Evolutionary conservation across 2,329 filamentous ascomycete species (phyloP), one percentile per base, ranked within the genome.

Genomic region (Apiospora phragmitis): DNA sequence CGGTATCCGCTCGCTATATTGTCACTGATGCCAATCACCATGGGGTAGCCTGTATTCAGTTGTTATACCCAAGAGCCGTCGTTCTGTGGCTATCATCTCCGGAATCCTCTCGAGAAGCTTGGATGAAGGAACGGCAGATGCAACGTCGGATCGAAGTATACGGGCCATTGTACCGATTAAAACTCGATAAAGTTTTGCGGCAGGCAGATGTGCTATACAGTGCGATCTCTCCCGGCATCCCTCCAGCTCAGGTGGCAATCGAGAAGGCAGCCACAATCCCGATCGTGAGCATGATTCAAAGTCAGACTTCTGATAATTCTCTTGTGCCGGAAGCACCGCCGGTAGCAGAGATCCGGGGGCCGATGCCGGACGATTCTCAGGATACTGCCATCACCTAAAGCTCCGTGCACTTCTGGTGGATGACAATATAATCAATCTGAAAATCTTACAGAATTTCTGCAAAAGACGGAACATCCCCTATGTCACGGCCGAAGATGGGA

Each of bases 391-490:
- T 24, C 32, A 38, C 18, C 21, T 62, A 12, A n/a, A 35, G 26
- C 67, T 67, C 14, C 65, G 59, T 41, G 70, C 70, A 21, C 67
- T 71, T 35, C 55, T 71, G 43, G 70, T 71, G 18, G 70, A 71
- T n/a, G 70, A 71, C 43, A 71, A 71, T 38, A 41, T 32, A 11
- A 71, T 71, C 42, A 71, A 71, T 18, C 67, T 71, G 3, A 67
- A 67, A 55, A 68, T 71, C 6, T 26, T 71, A 2, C 67, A 71
- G 42, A 71, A 68, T 24, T 71, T 55, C 67, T 71, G 70, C 67
- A 51, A 69, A 38, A 71, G 66, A 12, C 67, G 70, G 16, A 62
- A 66, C 2, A 69, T 71, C 1, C 70, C 70, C 24, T 71, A 71
- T n/a, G 32, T 69, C 26, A 69, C 67, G 11, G 70, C 70, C 11